A percentile compares a stretch with the other conserved stretches of the same genome.
These are phyloP conservation scores for Gynostemma pentaphyllum DNA, from an alignment of 306 rosid genomes.

Conservation along the genomic window DNA sequence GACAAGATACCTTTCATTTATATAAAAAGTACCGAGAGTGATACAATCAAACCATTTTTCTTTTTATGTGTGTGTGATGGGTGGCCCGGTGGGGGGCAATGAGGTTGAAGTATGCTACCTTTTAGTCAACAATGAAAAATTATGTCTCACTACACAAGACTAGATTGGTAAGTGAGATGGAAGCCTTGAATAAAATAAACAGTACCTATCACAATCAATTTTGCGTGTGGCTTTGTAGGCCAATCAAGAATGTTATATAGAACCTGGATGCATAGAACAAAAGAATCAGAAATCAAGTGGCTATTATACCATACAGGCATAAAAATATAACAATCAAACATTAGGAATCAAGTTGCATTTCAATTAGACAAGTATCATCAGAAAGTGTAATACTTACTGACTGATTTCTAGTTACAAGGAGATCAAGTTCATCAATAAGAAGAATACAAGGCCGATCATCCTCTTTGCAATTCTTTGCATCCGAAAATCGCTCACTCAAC, in stretches of 20 bases:
- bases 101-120: too few species aligned
- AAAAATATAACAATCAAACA: neutral
- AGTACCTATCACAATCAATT: constrained; percentile 77
- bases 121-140: too few species aligned
- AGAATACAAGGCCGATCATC: constrained; percentile 83
- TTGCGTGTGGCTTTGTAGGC: constrained; percentile 91
- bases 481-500: constrained; percentile 66
- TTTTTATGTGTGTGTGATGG: too few species aligned
- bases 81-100: too few species aligned
- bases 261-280: constrained; percentile 37
- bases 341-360: neutral
- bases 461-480: constrained; percentile 54
- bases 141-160: too few species aligned
- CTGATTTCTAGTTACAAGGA: constrained; percentile 94
- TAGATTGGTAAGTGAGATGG: too few species aligned
- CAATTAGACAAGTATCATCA: neutral
- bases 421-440: constrained; percentile 94
- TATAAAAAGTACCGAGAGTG: too few species aligned
- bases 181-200: too few species aligned
- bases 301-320: neutral
- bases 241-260: constrained; percentile 91
- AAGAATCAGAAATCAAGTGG: neutral
- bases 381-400: constrained; percentile 43
- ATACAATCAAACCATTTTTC: constrained; percentile 1
- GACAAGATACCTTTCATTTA: too few species aligned